A percentile compares a stretch with the other conserved stretches of the same genome.
These are phyloP conservation scores for Poa annua DNA, from an alignment of 176 grass and related monocot genomes.

Conservation along the genomic window DNA sequence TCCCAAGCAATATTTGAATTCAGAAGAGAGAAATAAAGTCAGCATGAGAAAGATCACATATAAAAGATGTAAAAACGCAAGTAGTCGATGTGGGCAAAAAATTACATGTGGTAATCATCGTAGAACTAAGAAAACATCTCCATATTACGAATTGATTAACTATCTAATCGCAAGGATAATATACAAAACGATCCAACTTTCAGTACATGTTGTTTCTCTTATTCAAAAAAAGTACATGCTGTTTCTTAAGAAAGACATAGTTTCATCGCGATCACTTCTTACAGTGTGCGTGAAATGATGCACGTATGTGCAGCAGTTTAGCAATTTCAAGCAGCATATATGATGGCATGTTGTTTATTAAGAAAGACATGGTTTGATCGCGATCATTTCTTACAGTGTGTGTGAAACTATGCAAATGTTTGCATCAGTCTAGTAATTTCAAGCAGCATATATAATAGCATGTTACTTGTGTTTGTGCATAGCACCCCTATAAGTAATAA, in stretches of 20 bases:
- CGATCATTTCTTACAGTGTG: not conserved
- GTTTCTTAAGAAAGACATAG: conserved; percentile 17
- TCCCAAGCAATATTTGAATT: conserved; percentile 34
- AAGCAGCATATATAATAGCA: not conserved
- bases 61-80: conserved; percentile 18
- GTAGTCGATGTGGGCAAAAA: not conserved
- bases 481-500: not conserved
- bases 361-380: not conserved
- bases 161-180: conserved; percentile 24
- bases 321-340: not conserved
- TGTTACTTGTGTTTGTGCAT: not conserved
- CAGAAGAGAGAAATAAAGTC: not conserved
- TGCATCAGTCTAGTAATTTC: not conserved
- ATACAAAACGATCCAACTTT: not conserved
- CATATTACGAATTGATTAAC: not conserved
- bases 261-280: not conserved
- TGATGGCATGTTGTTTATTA: not conserved
- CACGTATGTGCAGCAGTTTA: not conserved
- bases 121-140: not conserved
- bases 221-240: not conserved
- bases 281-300: conserved; percentile 11
- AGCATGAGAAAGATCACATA: conserved; percentile 16
- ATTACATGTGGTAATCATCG: not conserved
- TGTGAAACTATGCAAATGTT: conserved; percentile 21
- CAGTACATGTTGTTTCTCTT: not conserved